Base-by-base conservation (phyloP, 2,329 filamentous ascomycete species). In the Neoascochyta sp. region DNA sequence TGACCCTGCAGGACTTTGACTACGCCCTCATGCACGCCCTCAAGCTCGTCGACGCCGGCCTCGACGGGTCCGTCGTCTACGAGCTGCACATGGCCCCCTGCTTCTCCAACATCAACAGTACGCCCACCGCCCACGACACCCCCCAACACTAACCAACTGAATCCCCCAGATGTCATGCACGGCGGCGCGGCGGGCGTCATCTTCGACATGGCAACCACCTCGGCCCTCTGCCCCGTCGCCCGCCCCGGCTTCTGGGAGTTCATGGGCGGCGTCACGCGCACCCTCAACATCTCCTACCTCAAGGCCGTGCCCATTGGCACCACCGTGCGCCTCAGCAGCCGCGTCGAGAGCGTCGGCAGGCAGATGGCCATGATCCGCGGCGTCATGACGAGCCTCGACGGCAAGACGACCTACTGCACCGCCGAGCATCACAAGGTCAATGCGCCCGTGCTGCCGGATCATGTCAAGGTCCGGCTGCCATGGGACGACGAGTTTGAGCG, bases 381-480 rank as follows among this genome's bases (percentile, higher is more conserved):
- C 3, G 60, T 60, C 22, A 74, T 76, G 67, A 68, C 61, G 4
- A 70, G 64, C 29, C 46, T 65, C 10, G 70, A 75, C 45, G 68
- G 69, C 0, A 68, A 65, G 40, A 63, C 52, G 0, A 60, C 66
- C 5, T 74, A 70, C 41, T 70, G 66, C 29, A 72, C 70, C 1
- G 69, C 62, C 19, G 71, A 75, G 46, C 70, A 75, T 39, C 71
- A 75, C 48, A 75, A 75, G 39, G 69, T 74, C 8, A 63, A 65
- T 28, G 52, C 66, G 4, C 63, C 68, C 8, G 65, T 66, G 14
- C 48, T 46, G 23, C 37, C 56, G 12, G 59, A 66, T 24, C 66
- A 72, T 45, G 32, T 63, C 31, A 42, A 47, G n/a, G 54, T 57
- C 10, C 59, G 48, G 28, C 46, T 70, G 11, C 48, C 56, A 5